phyloP scores from a whole-genome alignment of 1,139 yeast species.

The Tardiomyces digboiensis region DNA sequence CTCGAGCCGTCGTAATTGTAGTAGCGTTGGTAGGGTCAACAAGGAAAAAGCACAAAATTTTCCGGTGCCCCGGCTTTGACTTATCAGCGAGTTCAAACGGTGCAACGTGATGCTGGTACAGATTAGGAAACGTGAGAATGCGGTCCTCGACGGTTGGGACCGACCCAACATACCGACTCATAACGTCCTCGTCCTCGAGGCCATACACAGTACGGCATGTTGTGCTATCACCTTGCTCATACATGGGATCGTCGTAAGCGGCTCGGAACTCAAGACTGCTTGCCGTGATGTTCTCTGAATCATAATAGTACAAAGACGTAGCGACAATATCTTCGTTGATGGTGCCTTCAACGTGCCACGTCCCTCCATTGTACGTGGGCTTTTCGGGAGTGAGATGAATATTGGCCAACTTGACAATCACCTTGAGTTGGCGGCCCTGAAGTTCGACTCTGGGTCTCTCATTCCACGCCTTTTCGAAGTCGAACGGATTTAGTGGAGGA shows the following conservation, averaged over 20 bases:
- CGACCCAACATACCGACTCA: constrained; percentile 22
- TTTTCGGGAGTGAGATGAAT: constrained; percentile 34
- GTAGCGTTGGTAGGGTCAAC: constrained; percentile 31
- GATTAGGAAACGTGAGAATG: constrained; percentile 33
- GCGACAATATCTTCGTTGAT: constrained; percentile 37
- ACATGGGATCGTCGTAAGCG: constrained; percentile 27
- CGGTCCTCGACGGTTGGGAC: constrained; percentile 25
- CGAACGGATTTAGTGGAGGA: neutral
- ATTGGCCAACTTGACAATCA: constrained; percentile 35
- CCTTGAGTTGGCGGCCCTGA: constrained; percentile 22
- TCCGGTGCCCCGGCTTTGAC: constrained; percentile 32
- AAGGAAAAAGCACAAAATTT: constrained; percentile 34
- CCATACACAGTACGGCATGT: constrained; percentile 27
- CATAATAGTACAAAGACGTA: constrained; percentile 36
- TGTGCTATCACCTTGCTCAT: constrained; percentile 30
- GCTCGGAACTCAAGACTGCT: constrained; percentile 30
- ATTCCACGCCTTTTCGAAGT: constrained; percentile 1
- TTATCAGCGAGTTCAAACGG: constrained; percentile 31
- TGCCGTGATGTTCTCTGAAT: constrained; percentile 32
- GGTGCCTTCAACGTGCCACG: constrained; percentile 41
- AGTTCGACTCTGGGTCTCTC: constrained; percentile 3
- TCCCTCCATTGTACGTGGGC: constrained; percentile 33
- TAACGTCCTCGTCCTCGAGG: constrained; percentile 23
- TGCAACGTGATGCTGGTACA: constrained; percentile 34
- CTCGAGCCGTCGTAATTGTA: constrained; percentile 27